phyloP scores from a whole-genome alignment of 139 green algal genomes.

The Closterium sp. region DNA sequence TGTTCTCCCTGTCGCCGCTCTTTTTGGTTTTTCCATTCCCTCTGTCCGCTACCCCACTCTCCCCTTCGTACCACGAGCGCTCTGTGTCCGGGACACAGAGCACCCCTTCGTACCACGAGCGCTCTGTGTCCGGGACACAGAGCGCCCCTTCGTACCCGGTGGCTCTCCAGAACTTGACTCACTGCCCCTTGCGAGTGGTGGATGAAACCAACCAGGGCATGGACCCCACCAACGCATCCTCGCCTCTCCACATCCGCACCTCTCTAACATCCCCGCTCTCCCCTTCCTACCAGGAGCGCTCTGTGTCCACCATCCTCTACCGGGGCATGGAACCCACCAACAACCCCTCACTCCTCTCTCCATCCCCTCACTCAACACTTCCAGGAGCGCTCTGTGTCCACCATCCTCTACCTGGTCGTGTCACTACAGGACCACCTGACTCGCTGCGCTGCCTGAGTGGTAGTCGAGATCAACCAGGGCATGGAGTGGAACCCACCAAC shows the following conservation, averaged over 20 bases:
- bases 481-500: too few species aligned
- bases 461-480: constrained; percentile 99
- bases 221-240: not conserved
- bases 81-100: too few species aligned
- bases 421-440: constrained; percentile 87
- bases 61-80: too few species aligned
- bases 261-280: not conserved
- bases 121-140: too few species aligned
- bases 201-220: constrained; percentile 72
- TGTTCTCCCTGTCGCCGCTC: too few species aligned
- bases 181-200: constrained; percentile 92
- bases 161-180: constrained; percentile 82
- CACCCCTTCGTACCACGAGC: too few species aligned
- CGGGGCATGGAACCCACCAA: constrained; percentile 84
- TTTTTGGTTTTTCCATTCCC: too few species aligned
- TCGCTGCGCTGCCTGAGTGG: constrained; percentile 87
- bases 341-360: constrained; percentile 85
- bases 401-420: constrained; percentile 96
- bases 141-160: too few species aligned
- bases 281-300: constrained; percentile 73
- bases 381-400: constrained; percentile 87
- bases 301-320: constrained; percentile 97
- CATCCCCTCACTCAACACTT: not conserved
- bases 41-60: too few species aligned
- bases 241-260: not conserved